phyloP scores from a whole-genome alignment of 345 rosid genomes.

The Citropsis articulata region DNA sequence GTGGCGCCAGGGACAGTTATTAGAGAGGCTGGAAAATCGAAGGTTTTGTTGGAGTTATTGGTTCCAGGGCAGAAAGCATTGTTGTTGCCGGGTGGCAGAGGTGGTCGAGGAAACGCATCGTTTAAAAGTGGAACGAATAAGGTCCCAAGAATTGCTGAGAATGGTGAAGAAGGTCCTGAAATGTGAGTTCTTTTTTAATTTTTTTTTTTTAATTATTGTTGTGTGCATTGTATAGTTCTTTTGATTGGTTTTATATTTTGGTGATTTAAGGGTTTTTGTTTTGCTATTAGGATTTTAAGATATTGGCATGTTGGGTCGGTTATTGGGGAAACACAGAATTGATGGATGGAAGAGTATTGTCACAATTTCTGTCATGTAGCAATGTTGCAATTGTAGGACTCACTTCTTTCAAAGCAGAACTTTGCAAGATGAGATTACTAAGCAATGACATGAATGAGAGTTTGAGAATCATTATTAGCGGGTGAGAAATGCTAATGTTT shows the following conservation, averaged over 20 bases:
- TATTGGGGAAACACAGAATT: neutral
- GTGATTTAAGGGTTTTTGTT: neutral
- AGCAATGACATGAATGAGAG: neutral
- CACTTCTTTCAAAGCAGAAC: neutral
- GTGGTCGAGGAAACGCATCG: conserved; percentile 93
- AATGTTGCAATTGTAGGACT: neutral
- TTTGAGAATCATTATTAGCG: neutral
- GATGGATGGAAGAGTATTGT: neutral
- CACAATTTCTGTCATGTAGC: neutral
- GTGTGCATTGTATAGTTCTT: neutral
- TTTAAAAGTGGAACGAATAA: conserved; percentile 79
- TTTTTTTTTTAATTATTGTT: neutral
- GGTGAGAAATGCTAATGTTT: neutral
- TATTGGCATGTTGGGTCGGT: neutral
- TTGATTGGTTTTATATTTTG: neutral
- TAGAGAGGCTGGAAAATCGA: conserved; percentile 67
- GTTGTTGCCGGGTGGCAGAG: conserved; percentile 88
- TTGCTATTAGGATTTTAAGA: neutral
- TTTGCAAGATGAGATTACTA: neutral
- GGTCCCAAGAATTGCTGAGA: conserved; percentile 90
- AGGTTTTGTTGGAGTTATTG: conserved; percentile 80
- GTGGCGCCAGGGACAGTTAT: conserved; percentile 85
- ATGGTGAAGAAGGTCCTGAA: conserved; percentile 95
- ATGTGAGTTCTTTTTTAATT: conserved; percentile 50
- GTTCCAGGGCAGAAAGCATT: conserved; percentile 76